These are phyloP conservation scores for Umbelopsis sp. DNA, from an alignment of 192 early-diverging fungal genomes.

Conservation along the genomic window DNA sequence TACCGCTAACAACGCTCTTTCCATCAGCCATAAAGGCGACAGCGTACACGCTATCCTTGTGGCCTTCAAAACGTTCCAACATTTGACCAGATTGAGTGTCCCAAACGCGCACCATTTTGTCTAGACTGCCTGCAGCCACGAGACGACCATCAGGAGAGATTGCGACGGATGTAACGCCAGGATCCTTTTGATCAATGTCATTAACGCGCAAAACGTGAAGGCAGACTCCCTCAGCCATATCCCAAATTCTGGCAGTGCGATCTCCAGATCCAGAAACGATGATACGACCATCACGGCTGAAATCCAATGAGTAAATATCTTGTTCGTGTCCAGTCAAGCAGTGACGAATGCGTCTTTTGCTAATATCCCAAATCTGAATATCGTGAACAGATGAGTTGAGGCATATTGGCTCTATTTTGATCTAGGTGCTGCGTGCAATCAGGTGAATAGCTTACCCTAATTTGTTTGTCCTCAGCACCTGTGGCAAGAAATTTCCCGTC, in stretches of 20 bases:
- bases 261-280: constrained; percentile 92
- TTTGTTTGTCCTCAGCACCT: constrained; percentile 94
- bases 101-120: constrained; percentile 94
- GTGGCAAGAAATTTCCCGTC: constrained; percentile 90
- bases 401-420: no score
- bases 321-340: constrained; percentile 87
- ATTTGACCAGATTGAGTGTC: constrained; percentile 77
- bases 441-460: constrained; percentile 59
- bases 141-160: constrained; percentile 89
- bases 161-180: constrained; percentile 94
- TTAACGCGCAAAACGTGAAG: constrained; percentile 75
- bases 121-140: constrained; percentile 90
- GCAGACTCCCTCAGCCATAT: constrained; percentile 75
- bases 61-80: constrained; percentile 91
- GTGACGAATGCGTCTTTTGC: constrained; percentile 61
- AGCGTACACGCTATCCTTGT: constrained; percentile 95
- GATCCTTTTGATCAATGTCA: constrained; percentile 82
- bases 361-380: constrained; percentile 70
- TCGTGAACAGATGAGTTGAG: not conserved
- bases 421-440: no score
- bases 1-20: constrained; percentile 86
- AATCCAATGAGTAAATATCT: constrained; percentile 98
- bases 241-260: constrained; percentile 89
- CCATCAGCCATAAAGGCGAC: constrained; percentile 97
- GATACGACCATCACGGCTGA: constrained; percentile 83